Evolutionary conservation across 768 basidiomycete species (phyloP).

Genomic region (Suillus spraguei): DNA sequence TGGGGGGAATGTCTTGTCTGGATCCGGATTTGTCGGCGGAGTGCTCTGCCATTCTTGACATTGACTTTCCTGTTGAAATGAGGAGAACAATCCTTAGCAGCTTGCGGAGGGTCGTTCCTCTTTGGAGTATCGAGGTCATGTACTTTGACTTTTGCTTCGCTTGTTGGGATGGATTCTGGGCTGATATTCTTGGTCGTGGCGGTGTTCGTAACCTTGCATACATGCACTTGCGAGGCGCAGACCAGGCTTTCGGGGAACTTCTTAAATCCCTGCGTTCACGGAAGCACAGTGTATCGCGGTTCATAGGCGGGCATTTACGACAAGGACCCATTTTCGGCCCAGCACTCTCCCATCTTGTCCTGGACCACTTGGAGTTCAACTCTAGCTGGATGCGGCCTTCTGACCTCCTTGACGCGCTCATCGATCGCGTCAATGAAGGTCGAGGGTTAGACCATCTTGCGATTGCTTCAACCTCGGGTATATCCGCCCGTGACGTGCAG

Average conservation of each 20-base stretch:
- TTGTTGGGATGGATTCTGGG: conserved; percentile 6
- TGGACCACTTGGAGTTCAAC: neutral
- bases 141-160: no score
- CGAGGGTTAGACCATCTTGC: conserved; percentile 2
- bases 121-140: neutral
- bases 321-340: neutral
- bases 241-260: neutral
- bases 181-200: neutral
- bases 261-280: neutral
- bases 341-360: neutral
- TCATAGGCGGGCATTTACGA: neutral
- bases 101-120: neutral
- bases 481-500: neutral
- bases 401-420: conserved; percentile 9
- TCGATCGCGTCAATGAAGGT: conserved; percentile 10
- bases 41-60: neutral
- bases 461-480: neutral
- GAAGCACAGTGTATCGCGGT: conserved; percentile 1
- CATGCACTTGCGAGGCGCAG: neutral
- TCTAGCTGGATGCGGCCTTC: neutral
- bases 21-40: neutral
- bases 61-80: neutral
- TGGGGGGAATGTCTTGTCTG: neutral
- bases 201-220: neutral
- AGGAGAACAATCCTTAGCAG: neutral